These are phyloP conservation scores for Betula pendula DNA, from an alignment of 306 rosid genomes.

Conservation along the genomic window DNA sequence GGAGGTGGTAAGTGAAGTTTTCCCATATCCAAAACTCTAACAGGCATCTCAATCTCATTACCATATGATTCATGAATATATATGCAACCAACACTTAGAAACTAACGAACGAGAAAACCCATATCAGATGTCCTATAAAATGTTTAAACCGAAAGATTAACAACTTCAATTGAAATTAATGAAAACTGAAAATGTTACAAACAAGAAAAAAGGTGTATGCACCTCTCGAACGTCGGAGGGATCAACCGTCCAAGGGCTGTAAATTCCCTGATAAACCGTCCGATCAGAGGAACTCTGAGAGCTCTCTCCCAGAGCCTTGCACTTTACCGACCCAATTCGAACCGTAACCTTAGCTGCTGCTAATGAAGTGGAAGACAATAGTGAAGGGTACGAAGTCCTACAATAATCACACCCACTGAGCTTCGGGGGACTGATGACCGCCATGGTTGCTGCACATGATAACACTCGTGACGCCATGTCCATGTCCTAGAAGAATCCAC, in stretches of 20 bases:
- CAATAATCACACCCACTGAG: background rate
- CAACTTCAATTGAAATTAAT: background rate
- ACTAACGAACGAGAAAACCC: background rate
- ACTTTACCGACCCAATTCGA: slow-evolving; percentile 36
- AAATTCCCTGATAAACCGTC: slow-evolving; percentile 61
- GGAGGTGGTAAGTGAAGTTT: too few relatives aligned
- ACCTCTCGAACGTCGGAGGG: slow-evolving; percentile 79
- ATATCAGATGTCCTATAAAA: background rate
- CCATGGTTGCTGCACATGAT: background rate
- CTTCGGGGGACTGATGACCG: background rate
- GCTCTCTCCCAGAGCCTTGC: slow-evolving; percentile 59
- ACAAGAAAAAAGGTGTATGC: background rate
- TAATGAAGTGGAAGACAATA: background rate
- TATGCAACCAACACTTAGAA: background rate
- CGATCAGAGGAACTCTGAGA: slow-evolving; percentile 38
- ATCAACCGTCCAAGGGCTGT: slow-evolving; percentile 89
- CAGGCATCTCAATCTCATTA: background rate
- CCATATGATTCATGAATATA: background rate
- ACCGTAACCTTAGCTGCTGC: background rate
- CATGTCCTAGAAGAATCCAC: background rate
- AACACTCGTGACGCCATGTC: slow-evolving; percentile 7
- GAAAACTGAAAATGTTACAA: background rate
- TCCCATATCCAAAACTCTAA: background rate
- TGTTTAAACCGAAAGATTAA: background rate
- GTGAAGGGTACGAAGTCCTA: background rate